These are phyloP conservation scores for Mucor saturninus DNA, from an alignment of 371 early-diverging fungal species.

Conservation along the genomic window DNA sequence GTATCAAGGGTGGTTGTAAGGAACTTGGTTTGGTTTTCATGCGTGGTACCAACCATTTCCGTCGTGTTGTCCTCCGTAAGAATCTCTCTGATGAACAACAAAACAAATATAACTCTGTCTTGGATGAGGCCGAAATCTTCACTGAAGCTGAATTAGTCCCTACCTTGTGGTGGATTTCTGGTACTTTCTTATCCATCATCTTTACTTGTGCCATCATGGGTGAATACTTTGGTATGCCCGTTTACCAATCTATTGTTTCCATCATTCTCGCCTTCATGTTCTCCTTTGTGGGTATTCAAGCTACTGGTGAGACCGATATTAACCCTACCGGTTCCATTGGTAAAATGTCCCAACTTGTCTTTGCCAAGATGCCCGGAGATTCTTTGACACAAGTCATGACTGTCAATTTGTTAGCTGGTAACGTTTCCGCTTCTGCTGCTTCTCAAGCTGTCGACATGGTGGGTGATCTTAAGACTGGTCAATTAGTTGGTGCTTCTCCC, in stretches of 20 bases:
- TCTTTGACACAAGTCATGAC: constrained; percentile 46
- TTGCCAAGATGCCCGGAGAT: constrained; percentile 59
- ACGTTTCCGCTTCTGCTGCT: constrained; percentile 63
- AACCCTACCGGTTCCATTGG: constrained; percentile 67
- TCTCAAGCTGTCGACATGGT: constrained; percentile 72
- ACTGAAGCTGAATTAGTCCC: constrained; percentile 60
- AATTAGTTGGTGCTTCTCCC: constrained; percentile 64
- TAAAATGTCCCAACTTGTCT: constrained; percentile 67
- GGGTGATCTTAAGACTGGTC: constrained; percentile 69
- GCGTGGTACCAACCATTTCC: constrained; percentile 21
- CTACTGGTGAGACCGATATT: constrained; percentile 72
- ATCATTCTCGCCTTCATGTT: constrained; percentile 70
- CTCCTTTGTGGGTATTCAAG: constrained; percentile 73
- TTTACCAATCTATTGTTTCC: constrained; percentile 61
- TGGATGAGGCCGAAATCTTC: constrained; percentile 41
- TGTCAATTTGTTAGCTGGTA: constrained; percentile 67
- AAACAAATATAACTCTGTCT: constrained; percentile 4
- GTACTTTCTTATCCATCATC: constrained; percentile 60
- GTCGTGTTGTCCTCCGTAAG: constrained; percentile 15
- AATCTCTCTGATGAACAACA: constrained; percentile 6
- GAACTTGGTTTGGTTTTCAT: not conserved
- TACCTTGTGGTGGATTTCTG: constrained; percentile 62
- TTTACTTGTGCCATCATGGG: constrained; percentile 67
- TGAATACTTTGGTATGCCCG: constrained; percentile 61
- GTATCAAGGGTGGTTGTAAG: constrained; percentile 50